Conservation (phyloP, 352 stramenopile species). For the Globisporangium spinosum region DNA sequence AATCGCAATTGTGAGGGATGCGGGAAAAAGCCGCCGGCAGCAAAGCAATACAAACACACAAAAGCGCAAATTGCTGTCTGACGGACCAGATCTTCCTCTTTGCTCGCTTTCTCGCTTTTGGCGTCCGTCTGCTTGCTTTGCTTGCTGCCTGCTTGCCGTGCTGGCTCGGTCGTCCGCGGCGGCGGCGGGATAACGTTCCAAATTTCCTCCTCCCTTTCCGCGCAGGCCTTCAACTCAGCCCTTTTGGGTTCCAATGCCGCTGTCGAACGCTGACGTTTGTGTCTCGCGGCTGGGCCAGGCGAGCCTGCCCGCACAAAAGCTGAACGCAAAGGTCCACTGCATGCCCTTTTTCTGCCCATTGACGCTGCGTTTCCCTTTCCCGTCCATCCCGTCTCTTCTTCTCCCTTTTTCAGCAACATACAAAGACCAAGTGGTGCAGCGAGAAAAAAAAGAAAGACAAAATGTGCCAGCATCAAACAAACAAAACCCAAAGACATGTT, state of each 20-base stretch:
- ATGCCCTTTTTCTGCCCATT: not conserved
- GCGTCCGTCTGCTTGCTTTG: not conserved
- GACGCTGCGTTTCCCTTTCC: conserved; percentile 3
- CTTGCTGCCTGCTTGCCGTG: not conserved
- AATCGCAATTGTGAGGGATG: conserved; percentile 7
- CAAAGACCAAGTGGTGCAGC: not conserved
- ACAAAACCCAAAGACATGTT: not conserved
- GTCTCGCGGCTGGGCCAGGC: not conserved
- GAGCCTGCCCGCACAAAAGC: conserved; percentile 2
- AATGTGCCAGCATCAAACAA: not conserved
- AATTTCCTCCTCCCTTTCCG: conserved; percentile 5
- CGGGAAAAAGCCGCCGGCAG: not conserved
- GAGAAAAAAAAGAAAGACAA: conserved; percentile 15
- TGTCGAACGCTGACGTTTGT: conserved; percentile 12
- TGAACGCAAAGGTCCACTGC: conserved; percentile 6
- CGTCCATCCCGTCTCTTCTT: not conserved
- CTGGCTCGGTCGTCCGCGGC: not conserved
- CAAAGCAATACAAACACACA: not conserved
- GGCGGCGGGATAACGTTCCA: conserved; percentile 10
- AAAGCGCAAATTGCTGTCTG: not conserved
- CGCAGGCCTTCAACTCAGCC: conserved; percentile 10
- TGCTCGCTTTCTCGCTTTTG: not conserved
- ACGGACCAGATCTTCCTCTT: conserved; percentile 15
- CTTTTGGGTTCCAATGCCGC: conserved; percentile 1
- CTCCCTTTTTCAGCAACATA: not conserved